Percentiles rank a stretch among this genome's conserved stretches.
Conservation (phyloP, 805 yeast genomes). For the Wickerhamomyces sydowiorum region DNA sequence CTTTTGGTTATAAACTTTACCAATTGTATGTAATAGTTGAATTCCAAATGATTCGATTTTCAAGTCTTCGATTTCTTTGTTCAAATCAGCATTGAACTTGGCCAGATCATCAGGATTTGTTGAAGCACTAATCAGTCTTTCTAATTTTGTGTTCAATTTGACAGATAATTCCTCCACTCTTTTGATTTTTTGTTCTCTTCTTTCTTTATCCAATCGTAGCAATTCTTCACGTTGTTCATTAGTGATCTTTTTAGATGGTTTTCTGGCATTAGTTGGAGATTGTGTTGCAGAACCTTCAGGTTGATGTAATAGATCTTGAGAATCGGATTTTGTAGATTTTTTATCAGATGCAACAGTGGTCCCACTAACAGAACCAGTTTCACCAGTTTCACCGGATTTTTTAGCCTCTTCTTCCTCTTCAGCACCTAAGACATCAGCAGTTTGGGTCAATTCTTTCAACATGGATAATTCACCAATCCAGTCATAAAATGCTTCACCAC, state of each 20-base stretch:
- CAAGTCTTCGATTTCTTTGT: slow-evolving; percentile 66
- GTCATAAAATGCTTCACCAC: slow-evolving; percentile 72
- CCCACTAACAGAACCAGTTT: not conserved
- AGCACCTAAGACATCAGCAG: slow-evolving; percentile 41
- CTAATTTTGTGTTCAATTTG: slow-evolving; percentile 43
- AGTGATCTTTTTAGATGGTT: slow-evolving; percentile 20
- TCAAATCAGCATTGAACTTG: slow-evolving; percentile 45
- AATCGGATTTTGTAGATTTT: not conserved
- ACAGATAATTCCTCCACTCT: slow-evolving; percentile 46
- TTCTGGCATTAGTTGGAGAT: slow-evolving; percentile 22
- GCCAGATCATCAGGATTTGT: slow-evolving; percentile 41
- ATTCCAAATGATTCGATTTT: slow-evolving; percentile 95
- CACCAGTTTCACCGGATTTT: slow-evolving; percentile 6
- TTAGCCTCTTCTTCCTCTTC: slow-evolving; percentile 26
- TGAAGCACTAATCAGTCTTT: slow-evolving; percentile 37
- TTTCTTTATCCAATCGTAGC: slow-evolving; percentile 44
- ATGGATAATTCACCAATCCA: slow-evolving; percentile 77
- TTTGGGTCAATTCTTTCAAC: slow-evolving; percentile 55
- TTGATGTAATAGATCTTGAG: slow-evolving; percentile 6
- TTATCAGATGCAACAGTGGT: not conserved
- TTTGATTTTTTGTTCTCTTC: slow-evolving; percentile 41
- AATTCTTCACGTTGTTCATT: slow-evolving; percentile 46
- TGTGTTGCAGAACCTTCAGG: slow-evolving; percentile 22
- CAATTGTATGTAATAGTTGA: slow-evolving; percentile 79
- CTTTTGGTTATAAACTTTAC: slow-evolving; percentile 68